Conservation (phyloP, 2,329 filamentous ascomycete genomes). For the Bretziella fagacearum region DNA sequence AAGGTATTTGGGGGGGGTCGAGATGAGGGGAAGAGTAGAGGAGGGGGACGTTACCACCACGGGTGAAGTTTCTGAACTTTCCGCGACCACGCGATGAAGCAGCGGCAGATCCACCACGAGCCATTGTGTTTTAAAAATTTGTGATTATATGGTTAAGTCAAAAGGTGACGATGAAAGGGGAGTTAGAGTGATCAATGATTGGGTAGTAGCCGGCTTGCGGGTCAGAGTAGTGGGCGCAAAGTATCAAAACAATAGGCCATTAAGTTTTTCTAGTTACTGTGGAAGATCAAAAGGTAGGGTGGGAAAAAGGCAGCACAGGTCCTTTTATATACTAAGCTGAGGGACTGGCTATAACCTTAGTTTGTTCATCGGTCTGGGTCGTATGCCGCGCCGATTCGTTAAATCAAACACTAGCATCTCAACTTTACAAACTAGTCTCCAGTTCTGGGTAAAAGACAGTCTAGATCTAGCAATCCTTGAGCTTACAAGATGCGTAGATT, state of each 20-base stretch:
- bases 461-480: no score
- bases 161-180: neutral
- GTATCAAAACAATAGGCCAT: neutral
- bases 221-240: neutral
- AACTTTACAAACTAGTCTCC: no score
- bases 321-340: neutral
- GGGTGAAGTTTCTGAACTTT: constrained; percentile 86
- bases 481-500: neutral
- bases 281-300: neutral
- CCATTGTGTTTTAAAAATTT: constrained; percentile 25
- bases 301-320: neutral
- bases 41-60: constrained; percentile 52
- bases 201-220: neutral
- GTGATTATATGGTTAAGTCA: neutral
- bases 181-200: neutral
- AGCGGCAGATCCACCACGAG: constrained; percentile 26
- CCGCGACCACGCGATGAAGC: constrained; percentile 55
- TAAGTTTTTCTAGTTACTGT: neutral
- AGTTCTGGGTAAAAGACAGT: no score
- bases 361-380: neutral
- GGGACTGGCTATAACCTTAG: neutral
- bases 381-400: neutral
- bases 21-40: neutral
- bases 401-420: no score
- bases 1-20: constrained; percentile 18